A percentile compares a stretch with the other conserved stretches of the same genome.
Conservation (phyloP, 139 green algal genomes). For the Auxenochlorella protothecoides region DNA sequence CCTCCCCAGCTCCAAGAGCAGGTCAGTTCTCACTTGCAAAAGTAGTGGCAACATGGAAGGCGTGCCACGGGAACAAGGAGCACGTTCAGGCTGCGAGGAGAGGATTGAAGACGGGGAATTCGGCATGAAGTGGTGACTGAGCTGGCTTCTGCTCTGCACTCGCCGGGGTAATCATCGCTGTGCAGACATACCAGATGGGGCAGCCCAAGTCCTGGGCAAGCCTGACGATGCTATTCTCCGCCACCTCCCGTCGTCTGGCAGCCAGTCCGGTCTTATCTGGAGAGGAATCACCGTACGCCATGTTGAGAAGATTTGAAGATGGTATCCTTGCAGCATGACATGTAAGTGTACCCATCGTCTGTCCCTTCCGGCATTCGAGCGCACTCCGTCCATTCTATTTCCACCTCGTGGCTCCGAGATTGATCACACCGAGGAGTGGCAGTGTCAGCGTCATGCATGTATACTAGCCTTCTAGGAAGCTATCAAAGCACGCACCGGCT, state of each 20-base stretch:
- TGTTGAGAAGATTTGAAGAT: not conserved
- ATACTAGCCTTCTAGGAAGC: too few species aligned
- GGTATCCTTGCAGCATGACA: not conserved
- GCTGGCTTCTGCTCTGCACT: too few species aligned
- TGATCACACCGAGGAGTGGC: too few species aligned
- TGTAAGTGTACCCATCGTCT: not conserved
- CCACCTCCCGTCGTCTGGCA: not conserved
- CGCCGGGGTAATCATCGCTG: too few species aligned
- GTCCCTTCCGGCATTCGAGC: too few species aligned
- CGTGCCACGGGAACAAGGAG: constrained; percentile 20
- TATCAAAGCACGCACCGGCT: too few species aligned
- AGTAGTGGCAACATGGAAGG: constrained; percentile 41
- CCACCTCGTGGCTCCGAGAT: too few species aligned
- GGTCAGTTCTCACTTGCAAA: constrained; percentile 26
- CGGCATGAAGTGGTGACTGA: too few species aligned
- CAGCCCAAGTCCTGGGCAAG: constrained; percentile 23
- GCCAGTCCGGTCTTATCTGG: not conserved
- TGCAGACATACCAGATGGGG: constrained; percentile 21
- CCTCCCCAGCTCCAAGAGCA: too few species aligned
- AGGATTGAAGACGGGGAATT: not conserved
- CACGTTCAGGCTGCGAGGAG: constrained; percentile 16
- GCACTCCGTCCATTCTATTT: too few species aligned
- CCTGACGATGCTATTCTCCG: constrained; percentile 3
- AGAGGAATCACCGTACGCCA: not conserved
- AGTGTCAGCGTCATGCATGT: too few species aligned